Conservation (phyloP, 2,329 filamentous ascomycete genomes). For the Beauveria sp. region DNA sequence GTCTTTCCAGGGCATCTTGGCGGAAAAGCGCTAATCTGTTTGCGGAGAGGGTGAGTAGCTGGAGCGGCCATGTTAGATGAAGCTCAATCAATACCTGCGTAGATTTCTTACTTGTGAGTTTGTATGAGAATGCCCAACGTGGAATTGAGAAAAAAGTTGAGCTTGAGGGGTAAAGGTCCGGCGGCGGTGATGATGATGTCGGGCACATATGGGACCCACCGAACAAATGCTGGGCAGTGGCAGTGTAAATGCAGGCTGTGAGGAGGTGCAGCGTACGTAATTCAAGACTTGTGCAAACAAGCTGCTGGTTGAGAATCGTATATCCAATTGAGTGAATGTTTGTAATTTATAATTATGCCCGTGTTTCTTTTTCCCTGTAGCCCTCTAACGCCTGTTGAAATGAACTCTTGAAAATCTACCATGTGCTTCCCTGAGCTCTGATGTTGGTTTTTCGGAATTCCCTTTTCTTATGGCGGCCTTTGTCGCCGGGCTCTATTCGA, state of each 20-base stretch:
- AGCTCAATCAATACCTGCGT: neutral
- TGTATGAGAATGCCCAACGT: neutral
- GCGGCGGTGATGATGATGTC: neutral
- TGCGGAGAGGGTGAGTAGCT: neutral
- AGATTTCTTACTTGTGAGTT: neutral
- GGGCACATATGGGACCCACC: neutral
- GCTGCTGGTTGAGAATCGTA: neutral
- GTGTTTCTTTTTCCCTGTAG: neutral
- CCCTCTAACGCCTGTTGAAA: constrained; percentile 1
- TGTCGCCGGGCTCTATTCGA: too few relatives aligned
- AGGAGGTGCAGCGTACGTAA: neutral
- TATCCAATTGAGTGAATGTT: constrained; percentile 3
- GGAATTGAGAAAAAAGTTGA: neutral
- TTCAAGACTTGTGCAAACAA: neutral
- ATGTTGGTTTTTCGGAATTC: neutral
- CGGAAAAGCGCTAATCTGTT: neutral
- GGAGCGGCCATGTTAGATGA: neutral
- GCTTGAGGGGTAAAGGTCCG: neutral
- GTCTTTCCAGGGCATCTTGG: constrained; percentile 29
- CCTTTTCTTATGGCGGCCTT: neutral
- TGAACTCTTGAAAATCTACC: neutral
- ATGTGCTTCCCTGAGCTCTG: neutral
- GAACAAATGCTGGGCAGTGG: constrained; percentile 1
- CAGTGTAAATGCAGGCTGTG: constrained; percentile 1
- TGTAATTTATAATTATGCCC: neutral